Conservation (phyloP, 352 stramenopile genomes). For the Phytophthora sansomeana region DNA sequence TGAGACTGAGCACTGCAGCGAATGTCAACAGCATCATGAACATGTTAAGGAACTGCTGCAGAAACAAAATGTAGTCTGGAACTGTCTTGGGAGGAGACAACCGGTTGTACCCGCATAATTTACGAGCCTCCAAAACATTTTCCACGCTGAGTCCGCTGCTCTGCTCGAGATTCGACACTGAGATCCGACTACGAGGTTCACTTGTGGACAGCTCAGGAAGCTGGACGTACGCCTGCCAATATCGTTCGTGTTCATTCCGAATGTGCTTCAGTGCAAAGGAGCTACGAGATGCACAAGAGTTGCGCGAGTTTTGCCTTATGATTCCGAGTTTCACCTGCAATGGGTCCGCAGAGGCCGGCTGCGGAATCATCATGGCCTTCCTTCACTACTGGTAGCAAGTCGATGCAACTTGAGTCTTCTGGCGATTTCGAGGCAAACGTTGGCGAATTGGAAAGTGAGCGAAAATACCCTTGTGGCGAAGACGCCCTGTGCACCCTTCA, state of each 20-base stretch:
- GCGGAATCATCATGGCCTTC: no score
- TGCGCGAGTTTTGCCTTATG: no score
- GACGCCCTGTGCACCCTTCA: no score
- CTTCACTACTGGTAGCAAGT: no score
- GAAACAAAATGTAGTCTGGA: conserved; percentile 48
- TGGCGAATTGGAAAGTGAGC: no score
- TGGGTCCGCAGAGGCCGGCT: no score
- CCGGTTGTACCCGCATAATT: conserved; percentile 45
- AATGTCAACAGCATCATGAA: conserved; percentile 52
- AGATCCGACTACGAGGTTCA: conserved; percentile 35
- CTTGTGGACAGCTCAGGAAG: conserved; percentile 34
- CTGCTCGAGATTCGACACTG: conserved; percentile 34
- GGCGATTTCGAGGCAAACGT: no score
- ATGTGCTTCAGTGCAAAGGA: no score
- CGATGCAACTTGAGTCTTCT: no score
- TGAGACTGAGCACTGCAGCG: conserved; percentile 43
- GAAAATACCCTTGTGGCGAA: no score
- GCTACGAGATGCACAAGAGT: no score
- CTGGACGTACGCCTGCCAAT: conserved; percentile 49
- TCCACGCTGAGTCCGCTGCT: conserved; percentile 31
- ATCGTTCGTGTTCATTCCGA: conserved; percentile 35
- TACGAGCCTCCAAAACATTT: conserved; percentile 24
- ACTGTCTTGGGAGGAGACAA: conserved; percentile 43
- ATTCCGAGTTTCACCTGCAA: no score
- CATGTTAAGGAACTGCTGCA: conserved; percentile 56